Conservation (phyloP, 352 stramenopile genomes). For the Thalassiosira livingstoniorum region DNA sequence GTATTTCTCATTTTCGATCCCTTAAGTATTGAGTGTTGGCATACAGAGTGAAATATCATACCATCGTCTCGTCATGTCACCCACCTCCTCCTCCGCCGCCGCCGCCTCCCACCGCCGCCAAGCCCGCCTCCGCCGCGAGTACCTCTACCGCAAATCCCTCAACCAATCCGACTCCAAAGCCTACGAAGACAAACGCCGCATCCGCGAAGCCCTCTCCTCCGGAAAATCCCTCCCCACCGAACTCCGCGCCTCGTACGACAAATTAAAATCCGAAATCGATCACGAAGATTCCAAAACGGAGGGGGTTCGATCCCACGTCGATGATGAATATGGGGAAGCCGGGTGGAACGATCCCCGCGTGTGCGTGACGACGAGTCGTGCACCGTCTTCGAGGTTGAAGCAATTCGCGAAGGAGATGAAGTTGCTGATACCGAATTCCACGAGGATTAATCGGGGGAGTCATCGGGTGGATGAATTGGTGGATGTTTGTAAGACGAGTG, state of each 20-base stretch:
- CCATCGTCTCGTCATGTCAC: constrained; percentile 30
- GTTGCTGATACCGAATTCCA: constrained; percentile 96
- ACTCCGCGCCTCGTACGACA: constrained; percentile 92
- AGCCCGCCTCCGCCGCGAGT: constrained; percentile 98
- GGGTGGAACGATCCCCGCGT: constrained; percentile 97
- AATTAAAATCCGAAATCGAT: constrained; percentile 90
- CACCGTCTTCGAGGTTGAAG: constrained; percentile 97
- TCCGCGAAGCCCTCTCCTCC: constrained; percentile 91
- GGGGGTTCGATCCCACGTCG: constrained; percentile 90
- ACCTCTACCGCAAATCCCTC: constrained; percentile 98
- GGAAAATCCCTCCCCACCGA: constrained; percentile 98
- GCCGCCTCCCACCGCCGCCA: constrained; percentile 87
- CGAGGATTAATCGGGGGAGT: constrained; percentile 97
- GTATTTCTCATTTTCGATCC: too few species aligned
- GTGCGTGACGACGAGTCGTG: constrained; percentile 97
- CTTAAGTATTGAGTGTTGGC: too few species aligned
- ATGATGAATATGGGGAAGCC: constrained; percentile 99
- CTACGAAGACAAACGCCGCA: constrained; percentile 97
- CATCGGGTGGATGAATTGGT: constrained; percentile 95
- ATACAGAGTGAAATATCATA: too few species aligned
- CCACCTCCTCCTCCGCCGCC: constrained; percentile 45
- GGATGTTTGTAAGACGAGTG: constrained; percentile 93
- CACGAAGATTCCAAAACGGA: constrained; percentile 83
- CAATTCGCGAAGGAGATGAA: constrained; percentile 99
- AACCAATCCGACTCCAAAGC: constrained; percentile 93